Evolutionary conservation across 768 basidiomycete genomes (phyloP).

Genomic region (Lentinula lateritia): DNA sequence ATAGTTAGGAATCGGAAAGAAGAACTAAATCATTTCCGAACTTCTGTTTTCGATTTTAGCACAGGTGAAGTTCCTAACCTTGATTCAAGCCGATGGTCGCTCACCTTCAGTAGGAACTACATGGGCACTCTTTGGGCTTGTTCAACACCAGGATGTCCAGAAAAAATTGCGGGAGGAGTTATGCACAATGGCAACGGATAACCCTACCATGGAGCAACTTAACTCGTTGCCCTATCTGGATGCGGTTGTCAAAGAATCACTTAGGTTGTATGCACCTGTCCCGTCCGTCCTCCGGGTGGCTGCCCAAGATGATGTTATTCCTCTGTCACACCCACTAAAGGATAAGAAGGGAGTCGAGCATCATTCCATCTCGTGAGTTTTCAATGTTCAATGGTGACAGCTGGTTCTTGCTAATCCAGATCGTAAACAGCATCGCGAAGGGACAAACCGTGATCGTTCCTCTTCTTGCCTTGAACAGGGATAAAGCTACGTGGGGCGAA

Average conservation of each 20-base stretch:
- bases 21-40: not conserved
- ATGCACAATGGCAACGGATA: constrained; percentile 28
- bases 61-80: not conserved
- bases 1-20: not conserved
- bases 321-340: constrained; percentile 25
- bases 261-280: constrained; percentile 36
- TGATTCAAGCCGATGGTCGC: not conserved
- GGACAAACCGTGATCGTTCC: constrained; percentile 46
- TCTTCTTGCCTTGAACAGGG: constrained; percentile 47
- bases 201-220: constrained; percentile 46
- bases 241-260: constrained; percentile 34
- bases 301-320: constrained; percentile 29
- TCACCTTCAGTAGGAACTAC: constrained; percentile 16
- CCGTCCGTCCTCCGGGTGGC: constrained; percentile 23
- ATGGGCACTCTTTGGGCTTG: constrained; percentile 42
- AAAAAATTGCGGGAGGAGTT: constrained; percentile 40
- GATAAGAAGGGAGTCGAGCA: constrained; percentile 25
- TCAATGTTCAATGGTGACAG: constrained; percentile 4
- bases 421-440: constrained; percentile 31
- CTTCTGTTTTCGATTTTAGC: not conserved
- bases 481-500: constrained; percentile 53
- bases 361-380: constrained; percentile 23
- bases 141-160: constrained; percentile 32
- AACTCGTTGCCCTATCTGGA: constrained; percentile 47
- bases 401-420: constrained; percentile 13